A percentile compares a stretch with the other conserved stretches of the same genome.
phyloP scores from a whole-genome alignment of 495 filamentous ascomycete genomes.

The Chlorociboria aeruginascens region DNA sequence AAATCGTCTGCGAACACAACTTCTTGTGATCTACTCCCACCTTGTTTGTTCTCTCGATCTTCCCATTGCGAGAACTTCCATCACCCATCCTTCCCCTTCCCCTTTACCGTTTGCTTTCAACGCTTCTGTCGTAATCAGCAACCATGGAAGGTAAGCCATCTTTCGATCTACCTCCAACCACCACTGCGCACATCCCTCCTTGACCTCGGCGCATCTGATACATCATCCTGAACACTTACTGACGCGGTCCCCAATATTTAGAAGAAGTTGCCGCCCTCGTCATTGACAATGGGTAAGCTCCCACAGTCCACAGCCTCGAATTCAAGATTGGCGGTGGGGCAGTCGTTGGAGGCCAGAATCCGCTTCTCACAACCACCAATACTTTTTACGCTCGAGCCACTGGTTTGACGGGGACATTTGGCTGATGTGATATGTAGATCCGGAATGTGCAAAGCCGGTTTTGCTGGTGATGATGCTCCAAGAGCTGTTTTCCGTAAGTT shows the following conservation, averaged over 20 bases:
- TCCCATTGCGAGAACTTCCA: constrained; percentile 18
- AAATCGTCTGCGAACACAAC: neutral
- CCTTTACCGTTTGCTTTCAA: constrained; percentile 26
- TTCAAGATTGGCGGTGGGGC: constrained; percentile 16
- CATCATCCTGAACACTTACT: constrained; percentile 31
- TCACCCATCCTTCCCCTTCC: constrained; percentile 15
- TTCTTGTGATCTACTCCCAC: constrained; percentile 15
- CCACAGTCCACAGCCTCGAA: constrained; percentile 13
- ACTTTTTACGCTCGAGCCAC: neutral
- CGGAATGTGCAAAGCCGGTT: constrained; percentile 99
- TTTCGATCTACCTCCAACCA: constrained; percentile 19
- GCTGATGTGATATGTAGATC: constrained; percentile 62
- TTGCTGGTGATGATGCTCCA: constrained; percentile 99
- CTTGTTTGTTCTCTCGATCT: constrained; percentile 15
- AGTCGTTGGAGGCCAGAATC: constrained; percentile 6
- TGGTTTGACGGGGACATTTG: neutral
- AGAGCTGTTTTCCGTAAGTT: constrained; percentile 99
- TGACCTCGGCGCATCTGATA: constrained; percentile 18
- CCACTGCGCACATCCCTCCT: constrained; percentile 19
- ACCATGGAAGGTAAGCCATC: constrained; percentile 69
- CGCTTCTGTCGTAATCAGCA: constrained; percentile 31
- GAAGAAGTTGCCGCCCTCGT: constrained; percentile 99
- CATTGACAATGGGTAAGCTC: constrained; percentile 99
- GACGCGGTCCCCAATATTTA: constrained; percentile 42
- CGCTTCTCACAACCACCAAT: constrained; percentile 1